Conservation (phyloP, 257 asterid species). For the Solanum virginianum region DNA sequence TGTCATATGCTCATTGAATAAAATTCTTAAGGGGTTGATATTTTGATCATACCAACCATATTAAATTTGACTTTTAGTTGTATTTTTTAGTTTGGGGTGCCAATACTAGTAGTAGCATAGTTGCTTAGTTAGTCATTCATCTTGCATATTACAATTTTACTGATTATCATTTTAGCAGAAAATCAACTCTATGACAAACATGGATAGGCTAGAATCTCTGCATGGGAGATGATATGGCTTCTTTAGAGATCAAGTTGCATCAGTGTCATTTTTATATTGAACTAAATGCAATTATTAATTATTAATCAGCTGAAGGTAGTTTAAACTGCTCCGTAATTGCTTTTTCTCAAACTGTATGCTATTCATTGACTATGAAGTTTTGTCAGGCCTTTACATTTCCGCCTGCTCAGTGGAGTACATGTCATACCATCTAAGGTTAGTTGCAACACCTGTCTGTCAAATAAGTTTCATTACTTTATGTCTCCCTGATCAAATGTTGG, state of each 20-base stretch:
- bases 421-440: constrained; percentile 53
- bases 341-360: background rate
- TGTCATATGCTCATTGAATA: background rate
- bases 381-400: constrained; percentile 43
- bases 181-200: background rate
- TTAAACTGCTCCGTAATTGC: background rate
- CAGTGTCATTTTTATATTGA: background rate
- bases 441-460: background rate
- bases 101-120: background rate
- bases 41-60: background rate
- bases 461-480: background rate
- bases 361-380: constrained; percentile 14
- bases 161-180: background rate
- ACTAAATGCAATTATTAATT: background rate
- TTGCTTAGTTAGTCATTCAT: background rate
- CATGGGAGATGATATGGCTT: background rate
- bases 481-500: constrained; percentile 15
- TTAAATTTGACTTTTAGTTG: background rate
- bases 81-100: background rate
- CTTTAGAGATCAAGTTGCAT: background rate
- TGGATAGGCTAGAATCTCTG: background rate
- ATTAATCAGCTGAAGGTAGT: background rate
- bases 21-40: background rate
- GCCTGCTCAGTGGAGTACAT: constrained; percentile 32
- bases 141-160: background rate